phyloP scores from a whole-genome alignment of 306 rosid species.

The Pyrus betulifolia region DNA sequence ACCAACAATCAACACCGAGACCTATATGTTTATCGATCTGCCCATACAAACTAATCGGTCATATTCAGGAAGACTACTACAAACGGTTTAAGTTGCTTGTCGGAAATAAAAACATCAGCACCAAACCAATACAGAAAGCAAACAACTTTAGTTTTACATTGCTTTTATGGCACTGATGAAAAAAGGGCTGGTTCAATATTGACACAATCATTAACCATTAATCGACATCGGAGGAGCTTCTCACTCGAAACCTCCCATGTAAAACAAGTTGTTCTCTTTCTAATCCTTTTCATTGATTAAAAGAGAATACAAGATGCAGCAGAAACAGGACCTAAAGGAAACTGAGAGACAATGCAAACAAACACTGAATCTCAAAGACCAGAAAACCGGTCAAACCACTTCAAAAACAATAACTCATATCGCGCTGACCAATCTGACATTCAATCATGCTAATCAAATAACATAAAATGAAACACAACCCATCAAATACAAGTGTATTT shows the following conservation, averaged over 20 bases:
- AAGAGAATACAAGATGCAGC: neutral
- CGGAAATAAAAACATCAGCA: neutral
- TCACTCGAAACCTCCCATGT: neutral
- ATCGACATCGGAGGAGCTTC: neutral
- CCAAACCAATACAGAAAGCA: neutral
- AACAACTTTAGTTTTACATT: neutral
- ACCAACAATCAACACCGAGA: neutral
- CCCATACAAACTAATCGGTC: neutral
- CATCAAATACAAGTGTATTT: neutral
- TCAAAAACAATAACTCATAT: neutral
- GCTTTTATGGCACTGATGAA: neutral
- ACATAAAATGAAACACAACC: neutral
- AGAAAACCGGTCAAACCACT: neutral
- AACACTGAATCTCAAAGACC: neutral
- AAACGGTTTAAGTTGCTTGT: neutral
- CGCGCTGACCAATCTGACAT: neutral
- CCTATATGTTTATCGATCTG: neutral
- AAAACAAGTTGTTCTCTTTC: neutral
- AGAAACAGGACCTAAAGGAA: neutral
- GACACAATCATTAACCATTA: neutral
- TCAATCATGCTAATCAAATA: neutral
- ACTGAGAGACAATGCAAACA: neutral
- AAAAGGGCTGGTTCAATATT: neutral
- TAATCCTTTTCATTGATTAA: neutral
- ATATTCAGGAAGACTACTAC: neutral